Evolutionary conservation across 116 monocot species (phyloP).

Genomic region (Dioscorea cayenensis): DNA sequence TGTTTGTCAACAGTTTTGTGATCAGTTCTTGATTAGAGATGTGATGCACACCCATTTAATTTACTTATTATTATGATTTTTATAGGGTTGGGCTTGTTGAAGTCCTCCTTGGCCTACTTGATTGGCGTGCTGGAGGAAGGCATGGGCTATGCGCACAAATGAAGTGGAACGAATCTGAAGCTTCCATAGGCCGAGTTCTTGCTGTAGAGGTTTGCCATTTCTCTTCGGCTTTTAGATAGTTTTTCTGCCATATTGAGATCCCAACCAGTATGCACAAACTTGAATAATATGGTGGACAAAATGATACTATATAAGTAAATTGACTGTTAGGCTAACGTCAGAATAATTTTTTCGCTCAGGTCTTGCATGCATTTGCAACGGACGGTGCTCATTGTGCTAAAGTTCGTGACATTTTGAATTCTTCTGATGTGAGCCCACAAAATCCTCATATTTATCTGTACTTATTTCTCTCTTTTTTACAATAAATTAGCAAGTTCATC

Average conservation of each 20-base stretch:
- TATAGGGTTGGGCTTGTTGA: slow-evolving; percentile 93
- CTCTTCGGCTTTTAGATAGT: background rate
- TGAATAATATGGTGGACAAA: no score
- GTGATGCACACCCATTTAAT: no score
- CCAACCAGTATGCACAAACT: no score
- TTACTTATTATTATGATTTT: background rate
- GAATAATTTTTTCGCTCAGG: slow-evolving; percentile 30
- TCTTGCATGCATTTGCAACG: slow-evolving; percentile 92
- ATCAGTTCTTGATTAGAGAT: background rate
- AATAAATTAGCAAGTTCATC: no score
- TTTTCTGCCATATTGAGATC: background rate
- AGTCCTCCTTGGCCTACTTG: slow-evolving; percentile 85
- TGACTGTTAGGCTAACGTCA: no score
- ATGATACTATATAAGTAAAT: no score
- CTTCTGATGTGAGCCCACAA: slow-evolving; percentile 72
- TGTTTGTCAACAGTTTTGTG: background rate
- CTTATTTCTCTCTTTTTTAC: background rate
- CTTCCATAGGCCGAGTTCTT: slow-evolving; percentile 94
- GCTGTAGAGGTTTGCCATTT: slow-evolving; percentile 77
- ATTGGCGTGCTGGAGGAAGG: slow-evolving; percentile 97
- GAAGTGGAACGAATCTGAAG: slow-evolving; percentile 99
- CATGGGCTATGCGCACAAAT: slow-evolving; percentile 80
- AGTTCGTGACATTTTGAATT: slow-evolving; percentile 82
- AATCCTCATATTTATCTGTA: background rate
- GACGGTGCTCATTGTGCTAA: slow-evolving; percentile 94